Percentiles rank a stretch among this genome's conserved stretches.
Conservation (phyloP, 73 alveolate species). For the Durusdinium trenchii region DNA sequence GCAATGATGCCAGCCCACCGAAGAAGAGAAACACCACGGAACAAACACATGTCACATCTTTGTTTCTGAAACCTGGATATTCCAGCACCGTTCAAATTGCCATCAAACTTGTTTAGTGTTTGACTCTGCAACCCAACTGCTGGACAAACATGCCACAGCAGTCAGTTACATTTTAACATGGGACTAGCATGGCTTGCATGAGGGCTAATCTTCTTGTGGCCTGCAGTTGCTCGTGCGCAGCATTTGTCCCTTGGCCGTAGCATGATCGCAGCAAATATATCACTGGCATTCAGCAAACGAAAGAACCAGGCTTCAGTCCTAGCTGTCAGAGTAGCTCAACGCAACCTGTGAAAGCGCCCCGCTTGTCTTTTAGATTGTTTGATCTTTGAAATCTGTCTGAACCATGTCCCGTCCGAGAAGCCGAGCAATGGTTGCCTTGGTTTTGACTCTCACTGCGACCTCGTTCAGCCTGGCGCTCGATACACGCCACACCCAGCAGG, state of each 20-base stretch:
- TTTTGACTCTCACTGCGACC: slow-evolving; percentile 59
- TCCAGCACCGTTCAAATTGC: slow-evolving; percentile 20
- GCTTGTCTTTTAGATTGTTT: slow-evolving; percentile 36
- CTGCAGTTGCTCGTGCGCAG: slow-evolving; percentile 39
- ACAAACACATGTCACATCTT: slow-evolving; percentile 6
- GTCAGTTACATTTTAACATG: slow-evolving; percentile 41
- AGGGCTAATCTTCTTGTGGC: slow-evolving; percentile 12
- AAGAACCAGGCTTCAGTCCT: slow-evolving; percentile 50
- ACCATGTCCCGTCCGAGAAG: slow-evolving; percentile 50
- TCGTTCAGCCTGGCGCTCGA: slow-evolving; percentile 61
- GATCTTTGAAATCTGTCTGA: slow-evolving; percentile 29
- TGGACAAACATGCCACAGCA: slow-evolving; percentile 48
- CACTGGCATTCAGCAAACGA: slow-evolving; percentile 18
- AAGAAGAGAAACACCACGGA: slow-evolving; percentile 23
- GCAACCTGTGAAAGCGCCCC: slow-evolving; percentile 48
- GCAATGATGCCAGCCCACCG: slow-evolving; percentile 32
- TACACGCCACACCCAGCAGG: slow-evolving; percentile 53
- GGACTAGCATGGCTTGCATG: slow-evolving; percentile 37
- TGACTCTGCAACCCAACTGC: slow-evolving; percentile 25
- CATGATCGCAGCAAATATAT: slow-evolving; percentile 17
- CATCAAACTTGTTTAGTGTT: slow-evolving; percentile 16
- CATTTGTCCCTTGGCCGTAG: slow-evolving; percentile 43
- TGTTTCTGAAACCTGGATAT: slow-evolving; percentile 11
- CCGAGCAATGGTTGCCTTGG: slow-evolving; percentile 71
- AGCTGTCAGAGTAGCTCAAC: slow-evolving; percentile 41